Base-by-base conservation (phyloP, 192 early-diverging fungal species). In the Coemansia sp. region DNA sequence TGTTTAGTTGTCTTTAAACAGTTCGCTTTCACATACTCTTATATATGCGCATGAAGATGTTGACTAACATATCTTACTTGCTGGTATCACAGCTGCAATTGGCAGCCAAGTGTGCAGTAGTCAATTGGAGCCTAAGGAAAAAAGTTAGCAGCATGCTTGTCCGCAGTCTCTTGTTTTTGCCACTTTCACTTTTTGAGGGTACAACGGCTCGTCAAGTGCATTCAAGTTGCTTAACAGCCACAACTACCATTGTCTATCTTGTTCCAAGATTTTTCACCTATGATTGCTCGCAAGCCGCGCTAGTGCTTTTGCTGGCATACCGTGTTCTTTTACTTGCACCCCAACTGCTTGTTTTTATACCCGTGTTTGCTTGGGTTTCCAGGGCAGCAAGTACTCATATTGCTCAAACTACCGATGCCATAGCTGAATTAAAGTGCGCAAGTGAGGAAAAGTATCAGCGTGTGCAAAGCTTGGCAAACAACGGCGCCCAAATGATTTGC, bases 401-500 rank as follows among this genome's bases (percentile, higher is more conserved):
- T 5, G 9, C 48, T 26, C 48, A 51, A 26, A 51, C 48, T 13
- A 51, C 23, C 11, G 48, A 51, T 28, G 48, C 48, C 20, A 51
- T 51, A 26, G 48, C 48, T 9, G 24, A 51, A 51, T 24, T 51
- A 9, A 51, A 51, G 48, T 23, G 20, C 48, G 2, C 23, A 26
- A 51, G 48, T 14, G 23, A 11, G 10, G 2, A 13, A 10, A 28
- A 26, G 23, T 14, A 51, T 26, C 23, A n/a, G 48, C 48, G 24
- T 26, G 10, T 51, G 48, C 48, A 51, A 26, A 51, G 48, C 21
- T 14, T 51, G 48, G 48, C 24, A 14, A 51, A 14, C 23, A 51
- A 51, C 9, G 48, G 48, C 9, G 48, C 48, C 26, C 79, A 86
- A 9, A 84, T 84, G 37, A 86, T 94, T 60, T 87, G 92, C 24